Percentiles rank a stretch among this genome's conserved stretches.
Conservation (phyloP, 2,329 filamentous ascomycete species). For the Scedosporium apiospermum region DNA sequence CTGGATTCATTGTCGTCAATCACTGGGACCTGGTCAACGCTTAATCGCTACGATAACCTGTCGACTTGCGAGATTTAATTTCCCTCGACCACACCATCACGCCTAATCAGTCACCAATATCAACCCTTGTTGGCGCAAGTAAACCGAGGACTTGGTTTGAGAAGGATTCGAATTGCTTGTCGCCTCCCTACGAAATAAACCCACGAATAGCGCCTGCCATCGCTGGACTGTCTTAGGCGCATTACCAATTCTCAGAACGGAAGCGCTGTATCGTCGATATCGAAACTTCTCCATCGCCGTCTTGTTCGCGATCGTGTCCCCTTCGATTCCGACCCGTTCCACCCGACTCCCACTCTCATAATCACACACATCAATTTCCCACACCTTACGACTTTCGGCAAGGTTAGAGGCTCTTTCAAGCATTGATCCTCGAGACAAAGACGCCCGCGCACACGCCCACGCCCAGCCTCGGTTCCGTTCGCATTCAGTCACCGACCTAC, state of each 20-base stretch:
- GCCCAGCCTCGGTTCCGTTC: too few relatives aligned
- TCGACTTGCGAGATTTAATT: not conserved
- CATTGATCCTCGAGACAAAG: too few relatives aligned
- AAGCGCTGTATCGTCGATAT: not conserved
- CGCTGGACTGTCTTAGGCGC: not conserved
- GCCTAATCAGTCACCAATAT: not conserved
- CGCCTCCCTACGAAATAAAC: not conserved
- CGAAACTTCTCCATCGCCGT: not conserved
- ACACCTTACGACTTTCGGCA: too few relatives aligned
- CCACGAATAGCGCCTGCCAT: not conserved
- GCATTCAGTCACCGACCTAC: too few relatives aligned
- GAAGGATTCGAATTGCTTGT: not conserved
- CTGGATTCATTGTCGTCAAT: not conserved
- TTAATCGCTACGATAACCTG: not conserved
- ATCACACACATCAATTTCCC: not conserved
- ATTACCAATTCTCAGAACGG: not conserved
- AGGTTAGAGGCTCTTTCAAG: too few relatives aligned
- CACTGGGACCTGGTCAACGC: not conserved
- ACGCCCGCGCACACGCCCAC: too few relatives aligned
- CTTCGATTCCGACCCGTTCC: not conserved
- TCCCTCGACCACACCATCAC: not conserved
- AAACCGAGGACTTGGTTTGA: not conserved
- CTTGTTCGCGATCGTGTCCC: not conserved
- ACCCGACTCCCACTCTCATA: not conserved
- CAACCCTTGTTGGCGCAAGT: not conserved